These are phyloP conservation scores for Rutstroemia sydowiana DNA, from an alignment of 2,329 filamentous ascomycete genomes.

Conservation along the genomic window DNA sequence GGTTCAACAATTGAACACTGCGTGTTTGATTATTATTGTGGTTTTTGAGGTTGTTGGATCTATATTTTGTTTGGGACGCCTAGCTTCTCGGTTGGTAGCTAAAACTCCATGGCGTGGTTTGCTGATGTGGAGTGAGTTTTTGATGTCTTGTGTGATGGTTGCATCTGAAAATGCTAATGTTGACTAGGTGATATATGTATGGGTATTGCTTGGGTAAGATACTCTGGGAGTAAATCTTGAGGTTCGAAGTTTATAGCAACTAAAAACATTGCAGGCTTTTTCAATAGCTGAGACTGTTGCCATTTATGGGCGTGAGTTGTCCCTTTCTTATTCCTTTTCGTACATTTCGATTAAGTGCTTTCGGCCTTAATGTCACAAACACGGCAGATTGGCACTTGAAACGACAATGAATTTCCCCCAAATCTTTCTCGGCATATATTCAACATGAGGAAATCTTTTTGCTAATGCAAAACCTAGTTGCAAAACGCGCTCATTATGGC, in stretches of 20 bases:
- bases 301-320: constrained; percentile 4
- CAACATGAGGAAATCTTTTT: too few species aligned
- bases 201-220: constrained; percentile 13
- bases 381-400: too few species aligned
- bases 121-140: constrained; percentile 16
- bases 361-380: too few species aligned
- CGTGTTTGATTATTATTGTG: constrained; percentile 13
- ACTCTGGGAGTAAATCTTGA: neutral
- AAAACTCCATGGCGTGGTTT: constrained; percentile 13
- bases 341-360: too few species aligned
- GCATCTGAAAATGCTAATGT: neutral
- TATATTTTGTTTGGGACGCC: constrained; percentile 13
- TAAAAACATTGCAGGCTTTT: constrained; percentile 8
- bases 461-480: constrained; percentile 11
- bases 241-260: constrained; percentile 2
- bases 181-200: constrained; percentile 15
- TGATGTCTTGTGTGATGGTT: neutral
- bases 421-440: too few species aligned
- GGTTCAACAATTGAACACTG: constrained; percentile 21
- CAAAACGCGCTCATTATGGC: constrained; percentile 15
- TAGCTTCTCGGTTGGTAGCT: constrained; percentile 11
- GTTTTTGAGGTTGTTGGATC: constrained; percentile 12
- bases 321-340: too few species aligned
- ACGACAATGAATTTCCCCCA: too few species aligned
- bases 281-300: constrained; percentile 4